These are phyloP conservation scores for Coriolopsis trogii DNA, from an alignment of 1,284 basidiomycete species.

Conservation along the genomic window DNA sequence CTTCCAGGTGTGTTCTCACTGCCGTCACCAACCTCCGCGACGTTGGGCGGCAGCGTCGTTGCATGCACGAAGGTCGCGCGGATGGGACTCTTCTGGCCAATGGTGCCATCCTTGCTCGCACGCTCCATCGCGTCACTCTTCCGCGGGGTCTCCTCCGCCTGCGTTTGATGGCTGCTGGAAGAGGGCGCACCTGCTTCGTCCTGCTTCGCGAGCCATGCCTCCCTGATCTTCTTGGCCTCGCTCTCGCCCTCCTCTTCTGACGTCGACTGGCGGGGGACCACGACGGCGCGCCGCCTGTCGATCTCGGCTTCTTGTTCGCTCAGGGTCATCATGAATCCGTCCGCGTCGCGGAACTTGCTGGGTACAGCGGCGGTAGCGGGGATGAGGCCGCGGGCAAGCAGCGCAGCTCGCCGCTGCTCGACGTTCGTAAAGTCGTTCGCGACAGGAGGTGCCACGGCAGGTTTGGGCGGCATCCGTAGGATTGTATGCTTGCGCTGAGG, in stretches of 20 bases:
- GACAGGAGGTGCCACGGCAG: conserved; percentile 21
- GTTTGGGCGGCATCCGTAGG: conserved; percentile 25
- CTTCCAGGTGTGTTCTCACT: background rate
- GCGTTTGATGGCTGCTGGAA: background rate
- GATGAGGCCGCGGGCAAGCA: conserved; percentile 34
- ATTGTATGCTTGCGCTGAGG: conserved; percentile 10
- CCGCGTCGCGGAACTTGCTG: conserved; percentile 17
- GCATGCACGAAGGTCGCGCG: conserved; percentile 20
- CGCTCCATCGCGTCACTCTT: conserved; percentile 12
- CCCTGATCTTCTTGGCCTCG: conserved; percentile 34
- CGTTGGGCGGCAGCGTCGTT: conserved; percentile 3
- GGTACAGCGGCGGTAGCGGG: conserved; percentile 18
- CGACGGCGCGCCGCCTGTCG: conserved; percentile 30
- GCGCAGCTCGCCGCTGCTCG: conserved; percentile 34
- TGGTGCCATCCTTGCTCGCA: conserved; percentile 12
- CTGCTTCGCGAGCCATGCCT: conserved; percentile 34
- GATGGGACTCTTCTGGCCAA: conserved; percentile 10
- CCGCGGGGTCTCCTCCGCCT: background rate
- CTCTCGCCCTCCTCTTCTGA: conserved; percentile 20
- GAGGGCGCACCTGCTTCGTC: background rate
- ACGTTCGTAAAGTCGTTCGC: conserved; percentile 30
- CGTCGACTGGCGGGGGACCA: conserved; percentile 18
- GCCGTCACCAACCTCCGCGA: conserved; percentile 8
- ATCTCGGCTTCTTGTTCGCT: conserved; percentile 37
- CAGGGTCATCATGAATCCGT: conserved; percentile 29